Evolutionary conservation across 345 rosid genomes (phyloP).

Genomic region (Aurinia saxatilis): DNA sequence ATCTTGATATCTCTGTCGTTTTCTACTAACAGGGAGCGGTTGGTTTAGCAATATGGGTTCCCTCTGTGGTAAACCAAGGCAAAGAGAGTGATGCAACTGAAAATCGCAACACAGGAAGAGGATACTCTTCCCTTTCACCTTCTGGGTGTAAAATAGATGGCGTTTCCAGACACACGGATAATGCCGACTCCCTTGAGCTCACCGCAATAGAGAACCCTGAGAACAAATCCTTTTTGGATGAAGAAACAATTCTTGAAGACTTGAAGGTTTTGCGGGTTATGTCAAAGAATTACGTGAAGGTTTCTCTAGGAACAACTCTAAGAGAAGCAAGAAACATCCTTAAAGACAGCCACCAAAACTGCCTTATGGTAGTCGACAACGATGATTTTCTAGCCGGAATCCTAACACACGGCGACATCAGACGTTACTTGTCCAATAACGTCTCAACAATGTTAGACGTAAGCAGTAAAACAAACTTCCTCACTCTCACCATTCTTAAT

Average conservation of each 20-base stretch:
- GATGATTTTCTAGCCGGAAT: constrained; percentile 78
- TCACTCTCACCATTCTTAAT: not conserved
- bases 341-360: constrained; percentile 60
- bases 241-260: constrained; percentile 67
- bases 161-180: constrained; percentile 37
- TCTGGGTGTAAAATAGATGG: constrained; percentile 43
- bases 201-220: constrained; percentile 39
- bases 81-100: constrained; percentile 71
- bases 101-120: constrained; percentile 44
- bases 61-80: constrained; percentile 78
- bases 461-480: constrained; percentile 34
- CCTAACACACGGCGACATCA: constrained; percentile 71
- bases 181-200: constrained; percentile 54
- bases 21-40: constrained; percentile 72
- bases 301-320: constrained; percentile 43
- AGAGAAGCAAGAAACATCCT: constrained; percentile 73
- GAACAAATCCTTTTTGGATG: constrained; percentile 47
- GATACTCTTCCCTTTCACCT: constrained; percentile 63
- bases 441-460: constrained; percentile 52
- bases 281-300: constrained; percentile 71
- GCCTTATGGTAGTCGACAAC: constrained; percentile 62
- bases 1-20: constrained; percentile 8
- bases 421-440: constrained; percentile 47
- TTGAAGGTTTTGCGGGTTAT: constrained; percentile 71
- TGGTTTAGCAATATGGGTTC: constrained; percentile 99